Percentiles rank a stretch among this genome's conserved stretches.
Conservation (phyloP, 2,329 filamentous ascomycete genomes). For the Podosphaera xanthii region DNA sequence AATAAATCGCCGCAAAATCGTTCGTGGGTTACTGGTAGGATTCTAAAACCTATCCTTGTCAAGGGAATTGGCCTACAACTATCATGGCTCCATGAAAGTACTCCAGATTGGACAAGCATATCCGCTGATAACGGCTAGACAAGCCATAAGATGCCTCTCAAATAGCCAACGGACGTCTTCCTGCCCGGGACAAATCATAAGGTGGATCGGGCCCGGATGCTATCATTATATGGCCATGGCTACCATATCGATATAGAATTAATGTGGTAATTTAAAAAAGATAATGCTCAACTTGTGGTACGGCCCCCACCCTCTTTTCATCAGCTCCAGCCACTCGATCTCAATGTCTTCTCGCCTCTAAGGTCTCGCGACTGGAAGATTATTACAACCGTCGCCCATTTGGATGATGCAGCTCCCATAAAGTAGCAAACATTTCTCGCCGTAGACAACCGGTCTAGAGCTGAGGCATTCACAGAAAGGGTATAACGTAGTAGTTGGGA, state of each 20-base stretch:
- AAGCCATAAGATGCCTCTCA: slow-evolving; percentile 12
- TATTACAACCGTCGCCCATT: background rate
- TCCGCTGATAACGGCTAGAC: slow-evolving; percentile 15
- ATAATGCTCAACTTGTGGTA: background rate
- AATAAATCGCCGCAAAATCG: slow-evolving; percentile 5
- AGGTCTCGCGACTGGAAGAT: background rate
- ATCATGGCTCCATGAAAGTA: slow-evolving; percentile 5
- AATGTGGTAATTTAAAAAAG: background rate
- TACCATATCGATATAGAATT: background rate
- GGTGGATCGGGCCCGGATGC: slow-evolving; percentile 25
- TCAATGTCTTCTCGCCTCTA: slow-evolving; percentile 12
- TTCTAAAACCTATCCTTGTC: slow-evolving; percentile 12
- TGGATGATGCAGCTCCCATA: background rate
- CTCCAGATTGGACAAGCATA: slow-evolving; percentile 8
- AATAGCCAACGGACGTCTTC: slow-evolving; percentile 11
- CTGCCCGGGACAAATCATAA: slow-evolving; percentile 9
- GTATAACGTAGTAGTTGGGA: background rate
- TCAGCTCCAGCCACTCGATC: slow-evolving; percentile 18
- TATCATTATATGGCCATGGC: slow-evolving; percentile 45
- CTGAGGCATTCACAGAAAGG: background rate
- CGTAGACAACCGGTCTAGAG: background rate
- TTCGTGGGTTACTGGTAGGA: slow-evolving; percentile 11
- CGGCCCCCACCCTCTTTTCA: slow-evolving; percentile 14
- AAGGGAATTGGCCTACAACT: slow-evolving; percentile 3
- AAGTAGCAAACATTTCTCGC: background rate